A percentile compares a stretch with the other conserved stretches of the same genome.
These are phyloP conservation scores for Claviceps capensis DNA, from an alignment of 2,329 filamentous ascomycete species.

Conservation along the genomic window DNA sequence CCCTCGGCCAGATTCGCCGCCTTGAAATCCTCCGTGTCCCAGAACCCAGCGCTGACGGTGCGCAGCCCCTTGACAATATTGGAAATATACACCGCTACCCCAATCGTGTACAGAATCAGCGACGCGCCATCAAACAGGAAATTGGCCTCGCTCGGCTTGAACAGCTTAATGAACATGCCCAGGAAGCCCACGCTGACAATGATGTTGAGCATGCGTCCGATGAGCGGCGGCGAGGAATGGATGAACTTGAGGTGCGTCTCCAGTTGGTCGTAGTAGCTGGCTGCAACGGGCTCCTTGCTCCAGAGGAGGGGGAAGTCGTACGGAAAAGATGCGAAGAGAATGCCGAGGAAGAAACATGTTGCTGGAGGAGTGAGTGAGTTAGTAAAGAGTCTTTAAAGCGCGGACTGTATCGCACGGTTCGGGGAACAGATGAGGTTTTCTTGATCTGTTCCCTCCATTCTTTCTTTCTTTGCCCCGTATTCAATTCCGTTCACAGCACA, in stretches of 20 bases:
- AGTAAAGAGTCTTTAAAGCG: no score
- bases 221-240: conserved; percentile 80
- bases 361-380: conserved; percentile 30
- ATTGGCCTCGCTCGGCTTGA: conserved; percentile 85
- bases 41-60: conserved; percentile 62
- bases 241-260: conserved; percentile 85
- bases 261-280: conserved; percentile 66
- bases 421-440: no score
- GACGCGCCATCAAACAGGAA: conserved; percentile 85
- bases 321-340: conserved; percentile 90
- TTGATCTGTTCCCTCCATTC: no score
- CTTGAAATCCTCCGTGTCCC: conserved; percentile 28
- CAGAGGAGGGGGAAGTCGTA: conserved; percentile 90
- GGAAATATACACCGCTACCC: conserved; percentile 81
- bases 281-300: conserved; percentile 50
- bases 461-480: no score
- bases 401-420: no score
- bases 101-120: conserved; percentile 71
- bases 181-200: conserved; percentile 76
- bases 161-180: conserved; percentile 88
- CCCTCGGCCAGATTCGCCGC: conserved; percentile 32
- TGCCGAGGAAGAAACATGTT: conserved; percentile 94
- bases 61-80: conserved; percentile 94
- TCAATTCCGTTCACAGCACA: no score
- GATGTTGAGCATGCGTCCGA: conserved; percentile 87